These are phyloP conservation scores for Scheffersomyces lignosus DNA, from an alignment of 805 yeast genomes.

Conservation along the genomic window DNA sequence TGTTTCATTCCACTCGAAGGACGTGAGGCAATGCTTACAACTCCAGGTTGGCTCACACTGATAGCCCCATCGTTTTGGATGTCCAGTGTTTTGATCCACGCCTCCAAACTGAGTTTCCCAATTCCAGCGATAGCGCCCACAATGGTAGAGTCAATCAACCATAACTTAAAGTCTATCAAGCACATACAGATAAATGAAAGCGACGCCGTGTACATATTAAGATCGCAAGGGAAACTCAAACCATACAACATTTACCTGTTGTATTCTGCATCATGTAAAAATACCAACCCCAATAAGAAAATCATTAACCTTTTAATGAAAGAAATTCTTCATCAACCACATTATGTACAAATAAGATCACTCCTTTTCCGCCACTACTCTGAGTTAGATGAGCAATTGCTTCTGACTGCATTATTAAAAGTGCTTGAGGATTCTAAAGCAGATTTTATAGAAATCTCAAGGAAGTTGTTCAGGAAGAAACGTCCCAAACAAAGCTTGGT, in stretches of 20 bases:
- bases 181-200: slow-evolving; percentile 4
- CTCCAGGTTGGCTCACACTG: background rate
- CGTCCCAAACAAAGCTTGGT: background rate
- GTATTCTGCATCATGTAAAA: slow-evolving; percentile 3
- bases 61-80: background rate
- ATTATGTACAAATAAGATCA: slow-evolving; percentile 1
- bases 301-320: slow-evolving; percentile 8
- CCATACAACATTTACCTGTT: slow-evolving; percentile 9
- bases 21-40: background rate
- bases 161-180: background rate
- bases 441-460: background rate
- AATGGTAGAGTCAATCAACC: slow-evolving; percentile 1
- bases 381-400: slow-evolving; percentile 6
- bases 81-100: background rate
- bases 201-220: slow-evolving; percentile 8
- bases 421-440: slow-evolving; percentile 1
- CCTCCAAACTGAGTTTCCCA: slow-evolving; percentile 1
- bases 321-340: slow-evolving; percentile 1
- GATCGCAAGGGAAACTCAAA: slow-evolving; percentile 2
- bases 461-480: background rate
- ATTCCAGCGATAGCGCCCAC: background rate
- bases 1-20: background rate
- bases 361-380: slow-evolving; percentile 2
- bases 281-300: slow-evolving; percentile 8
- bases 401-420: slow-evolving; percentile 1